phyloP scores from a whole-genome alignment of 2,329 filamentous ascomycete species.

The Clarireedia sp. region DNA sequence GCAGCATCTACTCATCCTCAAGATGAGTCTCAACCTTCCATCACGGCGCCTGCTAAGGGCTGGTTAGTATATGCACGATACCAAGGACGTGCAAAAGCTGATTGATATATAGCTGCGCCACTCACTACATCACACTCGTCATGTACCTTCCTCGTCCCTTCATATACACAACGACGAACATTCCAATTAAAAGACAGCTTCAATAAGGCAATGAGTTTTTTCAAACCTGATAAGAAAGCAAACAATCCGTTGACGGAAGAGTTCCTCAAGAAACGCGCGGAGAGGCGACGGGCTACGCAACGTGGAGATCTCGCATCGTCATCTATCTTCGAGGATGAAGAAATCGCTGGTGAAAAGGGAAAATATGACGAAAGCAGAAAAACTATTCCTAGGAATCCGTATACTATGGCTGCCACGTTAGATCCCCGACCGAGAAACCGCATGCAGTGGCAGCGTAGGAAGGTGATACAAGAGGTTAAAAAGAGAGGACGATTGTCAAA shows the following conservation, averaged over 20 bases:
- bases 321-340: constrained; percentile 45
- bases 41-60: constrained; percentile 51
- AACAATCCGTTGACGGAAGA: constrained; percentile 56
- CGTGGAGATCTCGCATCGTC: constrained; percentile 39
- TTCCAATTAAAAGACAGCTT: constrained; percentile 4
- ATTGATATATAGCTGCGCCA: constrained; percentile 20
- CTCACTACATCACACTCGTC: constrained; percentile 33
- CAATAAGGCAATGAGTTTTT: background rate
- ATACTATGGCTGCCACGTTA: constrained; percentile 53
- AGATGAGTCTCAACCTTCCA: constrained; percentile 59
- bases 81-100: constrained; percentile 11
- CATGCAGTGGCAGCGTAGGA: constrained; percentile 72
- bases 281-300: constrained; percentile 31
- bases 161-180: constrained; percentile 23
- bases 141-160: constrained; percentile 28
- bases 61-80: constrained; percentile 39
- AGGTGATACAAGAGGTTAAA: constrained; percentile 69
- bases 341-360: constrained; percentile 23
- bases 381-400: constrained; percentile 34
- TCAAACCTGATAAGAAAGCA: constrained; percentile 10
- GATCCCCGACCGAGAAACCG: constrained; percentile 70
- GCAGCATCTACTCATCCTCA: constrained; percentile 13
- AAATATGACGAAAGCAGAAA: background rate
- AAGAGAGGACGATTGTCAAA: constrained; percentile 59
- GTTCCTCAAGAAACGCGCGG: constrained; percentile 34